Evolutionary conservation across 2,329 filamentous ascomycete species (phyloP), one percentile per base, ranked within the genome.

Genomic region (Diaporthe ampelina): DNA sequence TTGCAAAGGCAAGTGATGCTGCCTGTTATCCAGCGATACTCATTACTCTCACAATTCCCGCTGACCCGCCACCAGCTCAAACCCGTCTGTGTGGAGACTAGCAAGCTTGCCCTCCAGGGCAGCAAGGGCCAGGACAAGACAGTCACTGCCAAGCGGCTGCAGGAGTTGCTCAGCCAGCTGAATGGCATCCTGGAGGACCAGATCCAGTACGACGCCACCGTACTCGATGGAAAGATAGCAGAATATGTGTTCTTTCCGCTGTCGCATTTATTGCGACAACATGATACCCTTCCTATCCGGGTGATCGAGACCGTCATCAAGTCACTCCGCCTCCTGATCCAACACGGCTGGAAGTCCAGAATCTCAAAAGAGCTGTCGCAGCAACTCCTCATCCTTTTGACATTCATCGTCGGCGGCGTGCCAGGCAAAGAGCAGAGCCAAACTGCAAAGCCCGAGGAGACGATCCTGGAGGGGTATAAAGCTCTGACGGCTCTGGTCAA

Each of bases 221-320:
- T 86, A 0, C 82, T 98, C 24, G 94, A 98, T 81, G 89, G 92
- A 70, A 96, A 95, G 81, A 86, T 98, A 24, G 95, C 95, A 19
- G 95, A 98, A 85, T 99, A 98, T 86, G 90, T 94, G 80, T 98
- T 98, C 86, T 98, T 98, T 76, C 97, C 97, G 0, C 86, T 99
- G 0, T 95, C 94, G 0, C 93, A 97, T 78, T 91, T 98, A 52
- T 92, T 99, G 79, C 92, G 94, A 74, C 89, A 92, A 76, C 93
- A 94, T 77, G 90, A 93, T 76, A 87, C 89, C 63, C 91, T 95
- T 71, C 92, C 95, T 0, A 89, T 94, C 61, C 89, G 89, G 48
- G 86, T 94, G 54, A 85, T 97, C 10, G 97, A 99, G 81, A 84
- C 94, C 57, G 92, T 93, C 40, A 87, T 98, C 59, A 91, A 91